Conservation (phyloP, 1,139 yeast genomes). For the Candida sp. region DNA sequence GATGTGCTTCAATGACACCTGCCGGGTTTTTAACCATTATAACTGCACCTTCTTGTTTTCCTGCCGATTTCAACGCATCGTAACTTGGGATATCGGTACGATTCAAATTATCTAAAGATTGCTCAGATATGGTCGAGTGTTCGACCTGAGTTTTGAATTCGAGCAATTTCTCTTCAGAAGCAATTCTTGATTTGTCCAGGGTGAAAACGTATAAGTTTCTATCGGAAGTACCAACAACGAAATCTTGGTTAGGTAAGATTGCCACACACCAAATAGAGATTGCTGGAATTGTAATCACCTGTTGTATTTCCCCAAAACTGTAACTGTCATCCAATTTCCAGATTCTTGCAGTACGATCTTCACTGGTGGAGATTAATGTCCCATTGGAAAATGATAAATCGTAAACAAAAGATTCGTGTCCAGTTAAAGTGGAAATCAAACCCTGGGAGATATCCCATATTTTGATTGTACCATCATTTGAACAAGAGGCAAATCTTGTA, state of each 20-base stretch:
- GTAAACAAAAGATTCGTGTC: conserved; percentile 86
- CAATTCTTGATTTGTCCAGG: conserved; percentile 43
- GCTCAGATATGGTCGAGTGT: conserved; percentile 66
- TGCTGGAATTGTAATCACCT: conserved; percentile 82
- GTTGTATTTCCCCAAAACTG: conserved; percentile 22
- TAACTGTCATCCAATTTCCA: conserved; percentile 58
- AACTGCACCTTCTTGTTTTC: conserved; percentile 78
- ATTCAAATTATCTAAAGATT: conserved; percentile 55
- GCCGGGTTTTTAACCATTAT: conserved; percentile 66
- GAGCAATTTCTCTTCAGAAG: conserved; percentile 47
- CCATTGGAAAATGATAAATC: conserved; percentile 59
- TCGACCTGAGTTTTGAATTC: conserved; percentile 58
- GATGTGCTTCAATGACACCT: conserved; percentile 82
- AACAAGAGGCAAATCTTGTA: conserved; percentile 65
- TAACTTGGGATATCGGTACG: conserved; percentile 68
- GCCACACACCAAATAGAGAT: conserved; percentile 85
- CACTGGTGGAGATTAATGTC: conserved; percentile 73
- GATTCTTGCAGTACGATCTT: conserved; percentile 79
- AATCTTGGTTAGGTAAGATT: conserved; percentile 61
- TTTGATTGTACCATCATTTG: conserved; percentile 80
- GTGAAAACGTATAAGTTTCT: conserved; percentile 71
- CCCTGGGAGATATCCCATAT: conserved; percentile 50
- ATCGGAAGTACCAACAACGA: conserved; percentile 85
- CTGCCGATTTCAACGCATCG: conserved; percentile 59
- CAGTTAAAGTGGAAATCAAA: conserved; percentile 51